These are phyloP conservation scores for Neofusicoccum parvum DNA, from an alignment of 2,329 filamentous ascomycete genomes.

Conservation along the genomic window DNA sequence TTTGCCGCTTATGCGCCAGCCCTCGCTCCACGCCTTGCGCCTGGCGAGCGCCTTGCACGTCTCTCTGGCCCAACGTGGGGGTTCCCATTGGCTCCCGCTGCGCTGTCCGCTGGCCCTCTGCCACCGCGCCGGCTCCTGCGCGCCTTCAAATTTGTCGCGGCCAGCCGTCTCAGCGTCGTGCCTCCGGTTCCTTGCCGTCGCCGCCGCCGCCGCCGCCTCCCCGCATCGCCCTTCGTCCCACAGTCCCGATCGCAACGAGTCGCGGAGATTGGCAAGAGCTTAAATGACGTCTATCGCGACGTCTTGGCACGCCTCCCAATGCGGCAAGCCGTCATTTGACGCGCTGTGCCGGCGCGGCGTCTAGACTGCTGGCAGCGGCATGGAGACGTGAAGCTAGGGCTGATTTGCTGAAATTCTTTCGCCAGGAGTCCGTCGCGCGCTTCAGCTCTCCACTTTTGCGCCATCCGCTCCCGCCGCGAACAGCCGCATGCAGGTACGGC, in stretches of 20 bases:
- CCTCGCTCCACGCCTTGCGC: not conserved
- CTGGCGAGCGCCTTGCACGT: not conserved
- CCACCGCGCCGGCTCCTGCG: not conserved
- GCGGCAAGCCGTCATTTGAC: constrained; percentile 10
- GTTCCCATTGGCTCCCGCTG: not conserved
- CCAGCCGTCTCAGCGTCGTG: not conserved
- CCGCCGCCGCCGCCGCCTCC: not conserved
- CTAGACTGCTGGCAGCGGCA: not conserved
- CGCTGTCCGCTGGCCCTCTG: not conserved
- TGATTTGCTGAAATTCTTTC: too few species aligned
- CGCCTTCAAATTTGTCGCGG: not conserved
- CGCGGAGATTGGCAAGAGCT: constrained; percentile 7
- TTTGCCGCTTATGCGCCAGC: not conserved
- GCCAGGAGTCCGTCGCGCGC: not conserved
- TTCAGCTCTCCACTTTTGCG: constrained; percentile 7
- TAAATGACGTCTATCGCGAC: constrained; percentile 15
- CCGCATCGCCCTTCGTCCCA: not conserved
- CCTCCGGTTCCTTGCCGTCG: too few species aligned
- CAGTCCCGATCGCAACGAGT: not conserved
- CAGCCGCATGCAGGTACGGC: constrained; percentile 15
- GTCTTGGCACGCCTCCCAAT: constrained; percentile 9
- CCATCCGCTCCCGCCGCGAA: not conserved
- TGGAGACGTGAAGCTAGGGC: not conserved
- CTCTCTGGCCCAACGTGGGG: not conserved
- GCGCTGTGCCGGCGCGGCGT: not conserved